Evolutionary conservation across 805 yeast species (phyloP), one percentile per base, ranked within the genome.

Genomic region (Kockiozyma suomiensis): DNA sequence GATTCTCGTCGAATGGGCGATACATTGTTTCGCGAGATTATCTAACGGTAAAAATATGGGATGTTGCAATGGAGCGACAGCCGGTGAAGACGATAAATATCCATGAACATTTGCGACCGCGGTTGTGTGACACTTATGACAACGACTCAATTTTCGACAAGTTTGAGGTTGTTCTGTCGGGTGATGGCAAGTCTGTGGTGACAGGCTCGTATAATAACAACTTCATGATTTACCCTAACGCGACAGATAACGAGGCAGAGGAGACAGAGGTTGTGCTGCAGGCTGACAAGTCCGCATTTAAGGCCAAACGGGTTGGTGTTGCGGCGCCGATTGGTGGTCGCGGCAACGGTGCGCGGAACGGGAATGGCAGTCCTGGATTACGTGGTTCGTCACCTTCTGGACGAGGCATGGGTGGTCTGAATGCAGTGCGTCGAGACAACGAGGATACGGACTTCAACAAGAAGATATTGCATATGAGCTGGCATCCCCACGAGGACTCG

Each of bases 81-180:
- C 99, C 99, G 38, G 77, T 96, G 59, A 90, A 90, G 75, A 92
- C 97, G 15, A 92, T 94, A 63, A 90, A 90, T 73, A 91, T 96
- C 65, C 99, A 94, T 75, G 98, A 94, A 73, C 96, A 90, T 73
- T 82, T 94, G 71, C 85, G 97, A 69, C 97, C 91, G 70, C 81
- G 93, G 71, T 79, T 94, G 71, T 93, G 98, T 77, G 97, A 96
- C 74, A 91, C 98, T 47, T 94, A 96, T 78, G 99, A 94, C 75
- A 92, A 91, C 73, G 99, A 94, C 77, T 96, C 98, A 48, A 94
- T 94, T 59, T 94, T 94, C 77, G 99, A 94, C 79, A 96, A 94
- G 79, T 94, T 94, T 75, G 99, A 94, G 79, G 97, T 92, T 64
- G 94, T 86, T 68, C 91, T 94, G 72, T 83, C 91, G 68, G 99